Evolutionary conservation across 495 filamentous ascomycete species (phyloP).

Genomic region (Xylaria curta): DNA sequence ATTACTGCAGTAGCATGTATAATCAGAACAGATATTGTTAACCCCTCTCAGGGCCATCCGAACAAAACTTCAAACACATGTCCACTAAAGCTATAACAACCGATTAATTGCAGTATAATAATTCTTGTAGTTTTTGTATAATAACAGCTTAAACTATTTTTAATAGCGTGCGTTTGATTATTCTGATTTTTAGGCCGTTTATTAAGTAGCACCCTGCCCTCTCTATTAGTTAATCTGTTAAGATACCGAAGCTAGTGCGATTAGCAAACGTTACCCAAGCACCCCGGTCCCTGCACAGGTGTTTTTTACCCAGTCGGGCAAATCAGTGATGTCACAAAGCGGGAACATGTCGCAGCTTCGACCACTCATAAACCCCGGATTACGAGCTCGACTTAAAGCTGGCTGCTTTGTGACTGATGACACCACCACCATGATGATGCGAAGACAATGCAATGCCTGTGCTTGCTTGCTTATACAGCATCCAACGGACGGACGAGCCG

Average conservation of each 20-base stretch:
- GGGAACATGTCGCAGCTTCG: slow-evolving; percentile 20
- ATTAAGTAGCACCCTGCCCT: too few species aligned
- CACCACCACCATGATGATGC: slow-evolving; percentile 14
- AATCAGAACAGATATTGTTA: too few species aligned
- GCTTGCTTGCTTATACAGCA: background rate
- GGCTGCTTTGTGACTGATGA: background rate
- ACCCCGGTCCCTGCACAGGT: background rate
- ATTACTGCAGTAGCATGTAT: too few species aligned
- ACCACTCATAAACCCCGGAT: slow-evolving; percentile 37
- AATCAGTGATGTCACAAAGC: slow-evolving; percentile 19
- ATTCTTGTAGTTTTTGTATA: too few species aligned
- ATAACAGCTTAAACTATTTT: too few species aligned
- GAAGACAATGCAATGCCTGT: background rate
- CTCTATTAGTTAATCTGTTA: too few species aligned
- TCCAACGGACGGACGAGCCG: background rate
- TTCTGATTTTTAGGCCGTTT: too few species aligned
- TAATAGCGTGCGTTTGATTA: too few species aligned
- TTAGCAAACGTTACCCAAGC: background rate
- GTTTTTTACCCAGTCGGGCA: slow-evolving; percentile 8
- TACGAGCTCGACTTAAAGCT: slow-evolving; percentile 29
- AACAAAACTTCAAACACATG: too few species aligned
- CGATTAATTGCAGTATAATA: too few species aligned
- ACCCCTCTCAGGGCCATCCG: too few species aligned
- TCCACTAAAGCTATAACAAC: too few species aligned
- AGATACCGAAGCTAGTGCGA: background rate